These are phyloP conservation scores for Hepatocystis sp. DNA, from an alignment of 169 alveolate genomes.

Conservation along the genomic window DNA sequence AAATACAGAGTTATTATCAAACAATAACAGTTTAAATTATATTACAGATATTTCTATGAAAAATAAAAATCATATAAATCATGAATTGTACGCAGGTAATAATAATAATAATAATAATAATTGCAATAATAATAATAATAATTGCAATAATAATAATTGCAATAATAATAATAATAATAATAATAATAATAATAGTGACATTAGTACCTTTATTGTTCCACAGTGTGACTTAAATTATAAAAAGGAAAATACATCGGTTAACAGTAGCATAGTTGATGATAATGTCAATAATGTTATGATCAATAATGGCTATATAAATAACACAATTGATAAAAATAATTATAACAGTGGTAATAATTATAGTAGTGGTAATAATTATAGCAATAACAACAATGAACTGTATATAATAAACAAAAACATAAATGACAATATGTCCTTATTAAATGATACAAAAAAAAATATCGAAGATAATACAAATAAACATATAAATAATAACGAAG, in stretches of 20 bases:
- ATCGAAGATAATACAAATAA: too few relatives aligned
- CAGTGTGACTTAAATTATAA: neutral
- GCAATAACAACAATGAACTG: neutral
- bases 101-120: too few relatives aligned
- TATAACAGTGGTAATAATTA: neutral
- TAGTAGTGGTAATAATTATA: neutral
- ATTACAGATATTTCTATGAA: neutral
- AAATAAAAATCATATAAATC: neutral
- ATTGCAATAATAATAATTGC: neutral
- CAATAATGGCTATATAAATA: constrained; percentile 1
- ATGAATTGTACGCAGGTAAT: too few relatives aligned
- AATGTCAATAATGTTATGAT: constrained; percentile 1
- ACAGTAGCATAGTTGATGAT: neutral
- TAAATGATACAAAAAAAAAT: too few relatives aligned
- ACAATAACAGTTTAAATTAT: neutral
- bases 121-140: neutral
- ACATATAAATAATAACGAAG: too few relatives aligned
- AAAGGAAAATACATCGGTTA: neutral
- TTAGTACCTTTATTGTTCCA: too few relatives aligned
- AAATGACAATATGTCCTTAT: too few relatives aligned
- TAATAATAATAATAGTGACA: too few relatives aligned
- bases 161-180: too few relatives aligned
- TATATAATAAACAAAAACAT: too few relatives aligned
- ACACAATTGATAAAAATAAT: constrained; percentile 20
- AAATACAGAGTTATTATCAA: too few relatives aligned